Base-by-base conservation (phyloP, 2,329 filamentous ascomycete genomes). In the Fusarium veterinarium region DNA sequence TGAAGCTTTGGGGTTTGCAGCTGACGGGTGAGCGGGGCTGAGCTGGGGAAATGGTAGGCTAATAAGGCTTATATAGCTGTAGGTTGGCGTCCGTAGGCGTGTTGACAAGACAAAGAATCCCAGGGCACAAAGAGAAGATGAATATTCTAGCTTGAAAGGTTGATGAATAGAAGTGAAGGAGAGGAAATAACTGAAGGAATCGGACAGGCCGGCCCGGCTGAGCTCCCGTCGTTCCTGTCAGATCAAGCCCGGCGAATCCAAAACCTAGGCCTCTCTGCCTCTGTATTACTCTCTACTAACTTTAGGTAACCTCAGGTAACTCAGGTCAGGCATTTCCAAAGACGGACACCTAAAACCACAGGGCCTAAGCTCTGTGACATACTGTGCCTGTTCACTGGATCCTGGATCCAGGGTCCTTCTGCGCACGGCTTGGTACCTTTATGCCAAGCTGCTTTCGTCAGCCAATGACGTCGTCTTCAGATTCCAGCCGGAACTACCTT, bases 391-490 rank as follows among this genome's bases (percentile, higher is more conserved):
- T 65, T 31, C 61, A 52, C 59, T 20, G 19, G 40, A 46, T 25
- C 49, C 38, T 49, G 37, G 67, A 67, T 73, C 66, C 57, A 73
- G 71, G 71, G 70, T 73, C 70, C 58, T 56, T 35, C 48, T 67
- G 58, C 53, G 58, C 48, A 62, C 53, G 67, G 64, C 30, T 37
- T 53, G 62, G 33, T 67, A 28, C 58, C 61, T 73, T 48, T 44
- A 48, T 68, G 45, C 55, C 55, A 59, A 61, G 53, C 67, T 64
- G 67, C 57, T 74, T 74, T 74, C 71, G 71, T 73, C 67, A 77
- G 73, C 76, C 76, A 77, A 75, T 77, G 73, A 77, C 73, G 75
- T 71, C 68, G 48, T 49, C n/a, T 30, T 56, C 14, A 17, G 16
- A 51, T 44, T 44, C 45, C 30, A 31, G 13, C 12, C 76, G 76